Conservation (phyloP, 1,139 yeast genomes). For the Tardiomyces depauwii region DNA sequence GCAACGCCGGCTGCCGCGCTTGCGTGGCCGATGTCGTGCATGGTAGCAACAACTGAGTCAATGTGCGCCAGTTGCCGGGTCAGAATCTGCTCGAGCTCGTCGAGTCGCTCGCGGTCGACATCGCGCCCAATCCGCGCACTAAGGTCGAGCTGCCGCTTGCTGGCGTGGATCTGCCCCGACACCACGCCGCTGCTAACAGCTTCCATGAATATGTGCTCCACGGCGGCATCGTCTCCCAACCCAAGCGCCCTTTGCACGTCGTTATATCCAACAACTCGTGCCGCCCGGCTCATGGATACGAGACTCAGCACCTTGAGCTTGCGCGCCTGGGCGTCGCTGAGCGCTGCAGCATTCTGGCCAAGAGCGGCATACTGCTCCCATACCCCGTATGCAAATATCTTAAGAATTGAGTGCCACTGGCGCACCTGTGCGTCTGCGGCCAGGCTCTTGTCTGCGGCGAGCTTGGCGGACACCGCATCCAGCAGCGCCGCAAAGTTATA, state of each 20-base stretch:
- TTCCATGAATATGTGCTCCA: conserved; percentile 17
- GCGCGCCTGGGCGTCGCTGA: conserved; percentile 1
- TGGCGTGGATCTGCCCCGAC: conserved; percentile 16
- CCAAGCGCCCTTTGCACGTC: conserved; percentile 2
- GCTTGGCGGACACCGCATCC: not conserved
- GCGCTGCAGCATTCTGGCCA: not conserved
- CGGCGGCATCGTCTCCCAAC: conserved; percentile 1
- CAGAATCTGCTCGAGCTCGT: conserved; percentile 7
- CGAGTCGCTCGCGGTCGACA: conserved; percentile 10
- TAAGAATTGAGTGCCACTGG: not conserved
- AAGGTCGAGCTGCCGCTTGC: conserved; percentile 12
- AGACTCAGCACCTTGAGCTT: conserved; percentile 7
- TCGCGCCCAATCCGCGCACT: conserved; percentile 13
- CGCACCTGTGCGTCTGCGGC: not conserved
- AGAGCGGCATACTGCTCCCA: conserved; percentile 1
- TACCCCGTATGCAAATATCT: conserved; percentile 5
- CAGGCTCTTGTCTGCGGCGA: not conserved
- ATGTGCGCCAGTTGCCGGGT: conserved; percentile 5
- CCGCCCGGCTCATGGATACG: conserved; percentile 4
- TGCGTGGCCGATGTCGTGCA: not conserved
- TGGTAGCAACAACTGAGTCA: not conserved
- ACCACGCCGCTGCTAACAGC: conserved; percentile 16
- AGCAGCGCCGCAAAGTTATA: conserved; percentile 3
- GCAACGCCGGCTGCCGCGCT: not conserved
- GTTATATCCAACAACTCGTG: conserved; percentile 1